phyloP scores from a whole-genome alignment of 2,329 filamentous ascomycete species.

The Aspergillus pseudoviridinutans region DNA sequence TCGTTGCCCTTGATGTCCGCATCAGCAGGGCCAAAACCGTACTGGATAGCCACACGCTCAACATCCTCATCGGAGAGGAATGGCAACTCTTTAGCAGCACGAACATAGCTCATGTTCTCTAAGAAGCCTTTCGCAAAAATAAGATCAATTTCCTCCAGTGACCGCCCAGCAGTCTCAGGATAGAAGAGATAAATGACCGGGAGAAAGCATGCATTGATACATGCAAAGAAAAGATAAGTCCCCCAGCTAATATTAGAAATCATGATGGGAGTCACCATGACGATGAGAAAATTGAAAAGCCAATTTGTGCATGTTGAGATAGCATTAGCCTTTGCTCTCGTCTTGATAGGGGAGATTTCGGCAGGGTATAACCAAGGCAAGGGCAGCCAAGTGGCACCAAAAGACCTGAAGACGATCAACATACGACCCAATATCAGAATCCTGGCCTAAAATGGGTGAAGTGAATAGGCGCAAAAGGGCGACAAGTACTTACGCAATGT shows the following conservation, averaged over 20 bases:
- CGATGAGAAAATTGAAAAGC: constrained; percentile 53
- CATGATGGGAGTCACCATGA: constrained; percentile 49
- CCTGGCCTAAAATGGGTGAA: too few species aligned
- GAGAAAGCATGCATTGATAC: constrained; percentile 44
- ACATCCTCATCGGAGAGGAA: constrained; percentile 16
- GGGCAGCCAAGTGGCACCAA: constrained; percentile 62
- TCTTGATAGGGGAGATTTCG: constrained; percentile 53
- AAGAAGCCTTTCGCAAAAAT: constrained; percentile 43
- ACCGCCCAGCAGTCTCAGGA: constrained; percentile 46
- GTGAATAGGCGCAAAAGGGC: too few species aligned
- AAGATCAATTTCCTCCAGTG: constrained; percentile 43
- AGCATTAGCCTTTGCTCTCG: constrained; percentile 53
- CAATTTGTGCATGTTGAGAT: constrained; percentile 53
- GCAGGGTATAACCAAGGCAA: constrained; percentile 56
- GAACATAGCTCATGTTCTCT: constrained; percentile 41
- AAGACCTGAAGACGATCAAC: constrained; percentile 38
- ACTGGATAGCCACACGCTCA: neutral
- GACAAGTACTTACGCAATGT: constrained; percentile 48
- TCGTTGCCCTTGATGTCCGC: neutral
- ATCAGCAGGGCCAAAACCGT: neutral
- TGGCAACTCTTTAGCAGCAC: constrained; percentile 30
- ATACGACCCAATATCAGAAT: too few species aligned
- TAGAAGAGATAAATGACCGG: constrained; percentile 54
- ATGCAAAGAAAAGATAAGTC: constrained; percentile 44
- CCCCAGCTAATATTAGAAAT: constrained; percentile 37